A percentile compares a stretch with the other conserved stretches of the same genome.
Evolutionary conservation across 1,284 basidiomycete species (phyloP).

Genomic region (Austroboletus niveus): DNA sequence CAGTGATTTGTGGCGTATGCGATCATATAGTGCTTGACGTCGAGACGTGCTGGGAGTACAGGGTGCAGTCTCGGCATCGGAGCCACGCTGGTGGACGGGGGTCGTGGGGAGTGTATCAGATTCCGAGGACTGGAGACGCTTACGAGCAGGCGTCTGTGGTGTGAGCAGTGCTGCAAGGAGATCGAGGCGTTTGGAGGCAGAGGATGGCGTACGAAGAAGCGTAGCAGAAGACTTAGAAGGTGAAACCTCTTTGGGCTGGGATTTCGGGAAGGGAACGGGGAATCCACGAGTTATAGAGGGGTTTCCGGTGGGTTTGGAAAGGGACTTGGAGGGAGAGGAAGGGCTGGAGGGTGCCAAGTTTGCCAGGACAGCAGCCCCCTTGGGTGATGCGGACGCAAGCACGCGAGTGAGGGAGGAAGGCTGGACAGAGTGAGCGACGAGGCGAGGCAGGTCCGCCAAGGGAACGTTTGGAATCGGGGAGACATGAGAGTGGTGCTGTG

Average conservation of each 20-base stretch:
- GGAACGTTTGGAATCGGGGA: constrained; percentile 56
- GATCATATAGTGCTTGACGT: constrained; percentile 74
- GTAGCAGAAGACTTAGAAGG: constrained; percentile 39
- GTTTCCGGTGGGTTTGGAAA: constrained; percentile 36
- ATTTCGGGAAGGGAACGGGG: constrained; percentile 51
- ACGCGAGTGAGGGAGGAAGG: constrained; percentile 65
- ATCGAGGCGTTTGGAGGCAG: constrained; percentile 38
- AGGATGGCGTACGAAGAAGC: constrained; percentile 55
- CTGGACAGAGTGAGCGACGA: constrained; percentile 46
- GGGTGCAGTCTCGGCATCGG: constrained; percentile 52
- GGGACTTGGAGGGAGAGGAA: constrained; percentile 44
- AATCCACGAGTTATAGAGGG: constrained; percentile 33
- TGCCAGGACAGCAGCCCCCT: constrained; percentile 43
- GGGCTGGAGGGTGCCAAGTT: constrained; percentile 49
- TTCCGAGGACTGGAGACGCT: constrained; percentile 32
- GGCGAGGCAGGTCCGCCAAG: constrained; percentile 59
- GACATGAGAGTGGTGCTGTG: constrained; percentile 50
- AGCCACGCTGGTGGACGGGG: constrained; percentile 59
- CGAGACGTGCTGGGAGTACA: constrained; percentile 71
- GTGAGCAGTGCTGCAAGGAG: constrained; percentile 37
- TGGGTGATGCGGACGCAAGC: constrained; percentile 70
- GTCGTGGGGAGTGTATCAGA: constrained; percentile 53
- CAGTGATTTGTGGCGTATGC: constrained; percentile 67
- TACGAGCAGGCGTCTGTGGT: constrained; percentile 50
- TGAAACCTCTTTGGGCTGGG: constrained; percentile 38